Conservation (phyloP, 1,284 basidiomycete genomes). For the Ustilago bromivora region DNA sequence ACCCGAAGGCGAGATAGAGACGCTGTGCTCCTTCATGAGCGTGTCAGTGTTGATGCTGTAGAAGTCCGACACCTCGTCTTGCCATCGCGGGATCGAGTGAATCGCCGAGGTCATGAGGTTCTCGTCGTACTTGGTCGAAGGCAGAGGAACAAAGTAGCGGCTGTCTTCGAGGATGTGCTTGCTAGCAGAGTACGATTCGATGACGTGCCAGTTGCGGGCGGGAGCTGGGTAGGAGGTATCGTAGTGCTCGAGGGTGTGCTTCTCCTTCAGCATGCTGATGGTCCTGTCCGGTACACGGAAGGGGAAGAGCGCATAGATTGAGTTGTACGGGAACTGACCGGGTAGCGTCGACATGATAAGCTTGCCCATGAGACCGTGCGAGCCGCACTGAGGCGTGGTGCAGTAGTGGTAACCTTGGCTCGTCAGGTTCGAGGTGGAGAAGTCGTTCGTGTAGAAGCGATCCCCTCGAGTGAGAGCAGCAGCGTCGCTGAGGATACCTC, state of each 20-base stretch:
- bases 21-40: constrained; percentile 26
- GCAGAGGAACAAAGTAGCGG: constrained; percentile 38
- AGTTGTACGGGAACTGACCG: constrained; percentile 51
- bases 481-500: constrained; percentile 89
- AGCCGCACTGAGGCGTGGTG: constrained; percentile 40
- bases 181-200: constrained; percentile 48
- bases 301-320: constrained; percentile 71
- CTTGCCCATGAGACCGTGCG: constrained; percentile 46
- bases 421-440: constrained; percentile 82
- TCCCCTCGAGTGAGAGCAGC: constrained; percentile 85
- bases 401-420: constrained; percentile 59
- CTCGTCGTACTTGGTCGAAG: constrained; percentile 43
- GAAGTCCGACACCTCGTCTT: constrained; percentile 35
- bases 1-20: constrained; percentile 22
- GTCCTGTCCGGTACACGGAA: constrained; percentile 76
- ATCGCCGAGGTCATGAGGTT: constrained; percentile 37
- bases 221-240: constrained; percentile 67
- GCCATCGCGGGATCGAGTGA: constrained; percentile 41
- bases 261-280: constrained; percentile 75
- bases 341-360: constrained; percentile 50
- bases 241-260: constrained; percentile 74
- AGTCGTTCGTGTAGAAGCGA: constrained; percentile 84
- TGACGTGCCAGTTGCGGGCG: constrained; percentile 33
- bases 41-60: constrained; percentile 27
- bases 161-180: constrained; percentile 42